Conservation (phyloP, 345 rosid genomes). For the Melaleuca quinquenervia region DNA sequence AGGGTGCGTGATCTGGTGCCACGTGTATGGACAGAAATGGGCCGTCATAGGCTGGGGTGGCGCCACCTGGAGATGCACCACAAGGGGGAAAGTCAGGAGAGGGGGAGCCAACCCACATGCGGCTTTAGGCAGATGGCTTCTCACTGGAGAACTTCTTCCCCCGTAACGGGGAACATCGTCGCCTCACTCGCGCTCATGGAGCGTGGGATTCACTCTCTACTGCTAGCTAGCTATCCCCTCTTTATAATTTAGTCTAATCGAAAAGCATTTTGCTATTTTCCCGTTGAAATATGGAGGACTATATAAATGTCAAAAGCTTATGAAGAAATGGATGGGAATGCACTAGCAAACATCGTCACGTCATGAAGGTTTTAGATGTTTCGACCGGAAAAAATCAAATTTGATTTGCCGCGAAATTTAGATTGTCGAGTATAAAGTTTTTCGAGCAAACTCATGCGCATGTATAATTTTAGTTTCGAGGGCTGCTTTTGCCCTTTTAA, state of each 20-base stretch:
- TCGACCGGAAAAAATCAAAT: neutral
- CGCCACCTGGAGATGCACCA: neutral
- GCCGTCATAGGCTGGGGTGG: neutral
- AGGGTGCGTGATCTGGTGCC: neutral
- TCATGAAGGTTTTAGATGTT: accelerated
- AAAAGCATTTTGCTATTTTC: neutral
- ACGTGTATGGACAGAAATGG: neutral
- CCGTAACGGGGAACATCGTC: neutral
- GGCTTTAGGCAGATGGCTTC: neutral
- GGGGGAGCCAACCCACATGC: neutral
- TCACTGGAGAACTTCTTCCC: neutral
- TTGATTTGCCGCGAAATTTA: neutral
- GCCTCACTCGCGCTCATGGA: neutral
- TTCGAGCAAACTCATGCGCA: neutral
- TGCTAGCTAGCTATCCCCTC: neutral
- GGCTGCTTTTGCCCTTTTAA: neutral
- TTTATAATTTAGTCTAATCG: neutral
- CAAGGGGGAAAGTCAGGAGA: neutral
- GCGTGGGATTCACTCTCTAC: neutral
- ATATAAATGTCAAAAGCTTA: neutral
- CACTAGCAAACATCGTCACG: neutral
- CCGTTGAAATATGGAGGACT: neutral
- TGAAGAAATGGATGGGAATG: neutral
- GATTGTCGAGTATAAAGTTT: accelerated
- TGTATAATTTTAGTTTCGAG: neutral